phyloP scores from a whole-genome alignment of 1,139 yeast genomes.

The Nakaseomyces delphensis region DNA sequence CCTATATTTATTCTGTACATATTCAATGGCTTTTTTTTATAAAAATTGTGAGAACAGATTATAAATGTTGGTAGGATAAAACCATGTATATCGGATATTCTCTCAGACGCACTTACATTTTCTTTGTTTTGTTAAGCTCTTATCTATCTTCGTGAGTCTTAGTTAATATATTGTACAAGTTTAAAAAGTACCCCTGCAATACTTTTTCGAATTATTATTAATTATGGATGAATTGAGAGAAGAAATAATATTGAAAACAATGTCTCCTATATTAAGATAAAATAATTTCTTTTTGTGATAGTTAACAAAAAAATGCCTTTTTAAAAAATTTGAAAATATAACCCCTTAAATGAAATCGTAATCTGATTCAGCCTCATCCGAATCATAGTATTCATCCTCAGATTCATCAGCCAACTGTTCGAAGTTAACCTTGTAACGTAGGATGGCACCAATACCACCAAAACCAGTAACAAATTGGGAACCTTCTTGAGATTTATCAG shows the following conservation, averaged over 20 bases:
- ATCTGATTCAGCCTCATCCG: slow-evolving; percentile 52
- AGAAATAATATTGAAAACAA: not conserved
- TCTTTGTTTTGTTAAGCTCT: too few species aligned
- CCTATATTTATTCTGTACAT: not conserved
- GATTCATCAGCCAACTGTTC: slow-evolving; percentile 88
- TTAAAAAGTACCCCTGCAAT: not conserved
- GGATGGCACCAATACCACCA: slow-evolving; percentile 96
- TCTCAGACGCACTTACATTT: not conserved
- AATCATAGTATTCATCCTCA: slow-evolving; percentile 83
- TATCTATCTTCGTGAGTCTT: not conserved
- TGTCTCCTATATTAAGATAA: slow-evolving; percentile 1
- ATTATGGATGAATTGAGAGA: slow-evolving; percentile 8
- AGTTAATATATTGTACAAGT: slow-evolving; percentile 3
- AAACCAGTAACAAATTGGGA: slow-evolving; percentile 96
- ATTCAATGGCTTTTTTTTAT: not conserved
- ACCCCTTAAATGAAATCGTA: slow-evolving; percentile 32
- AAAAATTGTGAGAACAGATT: too few species aligned
- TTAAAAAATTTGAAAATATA: not conserved
- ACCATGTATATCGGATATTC: not conserved
- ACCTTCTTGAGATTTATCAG: slow-evolving; percentile 95
- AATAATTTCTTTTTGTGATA: not conserved
- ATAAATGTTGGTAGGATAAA: not conserved
- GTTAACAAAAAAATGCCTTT: slow-evolving; percentile 5
- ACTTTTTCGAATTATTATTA: slow-evolving; percentile 6
- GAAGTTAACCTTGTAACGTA: slow-evolving; percentile 93